phyloP scores from a whole-genome alignment of 345 rosid genomes.

The Orychophragmus violaceus region DNA sequence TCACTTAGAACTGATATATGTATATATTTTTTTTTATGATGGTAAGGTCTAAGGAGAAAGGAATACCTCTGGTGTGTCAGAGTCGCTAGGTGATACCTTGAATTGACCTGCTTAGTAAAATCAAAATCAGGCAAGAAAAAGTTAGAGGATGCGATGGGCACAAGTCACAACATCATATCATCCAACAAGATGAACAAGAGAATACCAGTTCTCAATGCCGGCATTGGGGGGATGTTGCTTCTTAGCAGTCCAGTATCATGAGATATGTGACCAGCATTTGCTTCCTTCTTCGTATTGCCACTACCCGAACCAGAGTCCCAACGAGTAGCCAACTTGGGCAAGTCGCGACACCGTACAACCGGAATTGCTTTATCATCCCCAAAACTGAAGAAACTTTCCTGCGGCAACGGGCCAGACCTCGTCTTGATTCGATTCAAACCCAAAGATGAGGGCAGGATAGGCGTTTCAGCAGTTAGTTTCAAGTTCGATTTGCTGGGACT shows the following conservation, averaged over 20 bases:
- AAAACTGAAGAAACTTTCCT: neutral
- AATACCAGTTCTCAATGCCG: too few species aligned
- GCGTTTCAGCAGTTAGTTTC: neutral
- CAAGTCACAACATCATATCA: neutral
- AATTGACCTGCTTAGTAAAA: neutral
- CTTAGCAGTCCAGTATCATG: too few species aligned
- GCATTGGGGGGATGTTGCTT: too few species aligned
- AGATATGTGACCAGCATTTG: too few species aligned
- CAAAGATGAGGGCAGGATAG: neutral
- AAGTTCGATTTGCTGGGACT: too few species aligned
- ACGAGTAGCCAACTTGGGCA: neutral
- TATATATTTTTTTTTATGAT: neutral
- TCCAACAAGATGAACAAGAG: too few species aligned
- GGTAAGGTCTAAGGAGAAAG: neutral
- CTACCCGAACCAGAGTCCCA: neutral
- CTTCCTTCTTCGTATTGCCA: too few species aligned
- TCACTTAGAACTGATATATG: too few species aligned
- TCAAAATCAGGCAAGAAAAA: too few species aligned
- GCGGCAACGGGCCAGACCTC: neutral
- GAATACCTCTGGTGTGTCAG: neutral
- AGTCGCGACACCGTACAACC: neutral
- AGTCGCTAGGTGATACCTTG: neutral
- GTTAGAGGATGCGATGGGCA: too few species aligned
- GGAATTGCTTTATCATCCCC: neutral
- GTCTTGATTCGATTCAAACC: neutral